Conservation (phyloP, 2,329 filamentous ascomycete genomes). For the Blastomyces silverae region DNA sequence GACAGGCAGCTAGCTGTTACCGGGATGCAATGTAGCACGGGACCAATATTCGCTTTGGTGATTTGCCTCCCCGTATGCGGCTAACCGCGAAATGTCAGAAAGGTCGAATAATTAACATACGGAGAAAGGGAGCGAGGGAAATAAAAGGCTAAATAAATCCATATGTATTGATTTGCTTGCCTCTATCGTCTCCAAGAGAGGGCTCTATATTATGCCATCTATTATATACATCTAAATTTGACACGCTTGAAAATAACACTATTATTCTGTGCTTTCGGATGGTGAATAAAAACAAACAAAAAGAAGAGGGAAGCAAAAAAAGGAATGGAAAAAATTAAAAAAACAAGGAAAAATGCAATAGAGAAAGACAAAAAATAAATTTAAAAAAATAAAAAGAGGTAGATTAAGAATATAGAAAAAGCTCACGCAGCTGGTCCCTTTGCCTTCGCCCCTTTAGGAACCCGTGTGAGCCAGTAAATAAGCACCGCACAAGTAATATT, state of each 20-base stretch:
- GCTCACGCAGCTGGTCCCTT: slow-evolving; percentile 12
- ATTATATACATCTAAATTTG: not conserved
- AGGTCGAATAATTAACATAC: too few species aligned
- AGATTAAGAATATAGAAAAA: not conserved
- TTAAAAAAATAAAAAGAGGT: too few species aligned
- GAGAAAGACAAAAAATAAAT: not conserved
- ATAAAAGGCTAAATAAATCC: not conserved
- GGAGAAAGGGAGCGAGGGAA: not conserved
- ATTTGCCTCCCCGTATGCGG: too few species aligned
- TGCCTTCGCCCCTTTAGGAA: slow-evolving; percentile 35
- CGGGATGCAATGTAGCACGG: too few species aligned
- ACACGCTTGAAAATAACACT: not conserved
- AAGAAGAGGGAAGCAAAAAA: not conserved
- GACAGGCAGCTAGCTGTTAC: too few species aligned
- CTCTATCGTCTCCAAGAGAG: not conserved
- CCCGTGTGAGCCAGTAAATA: slow-evolving; percentile 58
- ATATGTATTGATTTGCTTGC: not conserved
- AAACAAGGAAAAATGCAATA: not conserved
- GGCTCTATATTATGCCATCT: not conserved
- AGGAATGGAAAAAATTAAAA: not conserved
- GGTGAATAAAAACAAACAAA: not conserved
- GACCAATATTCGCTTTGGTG: too few species aligned
- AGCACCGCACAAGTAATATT: slow-evolving; percentile 54
- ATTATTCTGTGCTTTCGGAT: not conserved
- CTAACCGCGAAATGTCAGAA: not conserved